Conservation (phyloP, 2,329 filamentous ascomycete genomes). For the Lecanoromycetidae sp. region DNA sequence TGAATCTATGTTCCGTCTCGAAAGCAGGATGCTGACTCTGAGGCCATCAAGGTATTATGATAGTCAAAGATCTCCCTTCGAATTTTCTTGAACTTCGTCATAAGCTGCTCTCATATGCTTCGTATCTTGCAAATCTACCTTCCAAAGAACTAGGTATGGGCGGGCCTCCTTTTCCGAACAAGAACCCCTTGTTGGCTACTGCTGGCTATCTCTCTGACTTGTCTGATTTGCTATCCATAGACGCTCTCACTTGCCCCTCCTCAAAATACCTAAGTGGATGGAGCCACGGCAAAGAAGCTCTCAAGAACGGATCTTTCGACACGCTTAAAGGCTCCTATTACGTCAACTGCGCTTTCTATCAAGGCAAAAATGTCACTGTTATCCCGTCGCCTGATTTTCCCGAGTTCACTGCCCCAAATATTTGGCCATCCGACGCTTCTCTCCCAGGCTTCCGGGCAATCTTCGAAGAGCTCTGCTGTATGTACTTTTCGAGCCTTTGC, state of each 20-base stretch:
- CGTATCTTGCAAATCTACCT: constrained; percentile 74
- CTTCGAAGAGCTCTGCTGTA: constrained; percentile 67
- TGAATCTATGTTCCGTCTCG: no score
- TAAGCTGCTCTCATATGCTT: constrained; percentile 70
- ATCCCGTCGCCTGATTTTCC: constrained; percentile 47
- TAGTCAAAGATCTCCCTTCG: constrained; percentile 74
- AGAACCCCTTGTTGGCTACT: no score
- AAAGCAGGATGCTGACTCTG: no score
- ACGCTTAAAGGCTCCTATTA: constrained; percentile 55
- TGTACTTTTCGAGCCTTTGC: no score
- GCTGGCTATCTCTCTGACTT: no score
- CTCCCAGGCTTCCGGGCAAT: constrained; percentile 65
- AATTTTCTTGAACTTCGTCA: constrained; percentile 61
- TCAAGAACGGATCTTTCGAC: constrained; percentile 49
- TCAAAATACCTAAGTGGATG: constrained; percentile 52
- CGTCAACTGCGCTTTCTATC: constrained; percentile 47
- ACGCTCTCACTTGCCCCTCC: constrained; percentile 30
- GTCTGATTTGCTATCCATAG: constrained; percentile 22
- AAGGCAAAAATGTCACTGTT: constrained; percentile 24
- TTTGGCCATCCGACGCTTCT: constrained; percentile 62
- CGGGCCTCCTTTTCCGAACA: no score
- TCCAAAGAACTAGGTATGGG: constrained; percentile 57
- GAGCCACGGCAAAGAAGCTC: constrained; percentile 54
- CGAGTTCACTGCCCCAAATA: constrained; percentile 79
- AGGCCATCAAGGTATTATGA: no score